phyloP scores from a whole-genome alignment of 805 yeast species.

The Pichia pseudocactophila region DNA sequence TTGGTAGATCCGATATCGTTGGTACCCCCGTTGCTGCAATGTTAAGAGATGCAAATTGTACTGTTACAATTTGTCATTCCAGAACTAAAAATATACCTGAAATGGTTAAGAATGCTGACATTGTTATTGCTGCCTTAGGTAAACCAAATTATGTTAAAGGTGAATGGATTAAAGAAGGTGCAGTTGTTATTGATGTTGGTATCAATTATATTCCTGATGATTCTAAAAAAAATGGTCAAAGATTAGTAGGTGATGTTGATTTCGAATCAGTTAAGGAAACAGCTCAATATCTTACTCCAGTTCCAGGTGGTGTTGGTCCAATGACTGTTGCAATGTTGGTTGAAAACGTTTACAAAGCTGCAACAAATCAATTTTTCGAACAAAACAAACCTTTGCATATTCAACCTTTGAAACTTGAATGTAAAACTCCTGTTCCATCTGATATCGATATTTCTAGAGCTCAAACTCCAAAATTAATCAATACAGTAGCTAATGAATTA shows the following conservation, averaged over 20 bases:
- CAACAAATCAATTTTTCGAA: slow-evolving; percentile 34
- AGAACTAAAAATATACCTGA: slow-evolving; percentile 42
- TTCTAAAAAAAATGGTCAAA: slow-evolving; percentile 57
- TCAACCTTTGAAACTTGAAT: slow-evolving; percentile 47
- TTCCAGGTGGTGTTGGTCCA: slow-evolving; percentile 90
- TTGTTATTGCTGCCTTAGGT: slow-evolving; percentile 74
- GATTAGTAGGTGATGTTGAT: slow-evolving; percentile 74
- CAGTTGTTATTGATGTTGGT: slow-evolving; percentile 75
- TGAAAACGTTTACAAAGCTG: slow-evolving; percentile 63
- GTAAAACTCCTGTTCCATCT: slow-evolving; percentile 66
- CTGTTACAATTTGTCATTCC: slow-evolving; percentile 70
- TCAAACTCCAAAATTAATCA: slow-evolving; percentile 63
- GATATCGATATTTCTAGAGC: slow-evolving; percentile 72
- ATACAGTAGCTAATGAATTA: slow-evolving; percentile 59
- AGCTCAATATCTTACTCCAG: slow-evolving; percentile 70
- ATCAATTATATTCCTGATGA: slow-evolving; percentile 66
- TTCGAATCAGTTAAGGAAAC: slow-evolving; percentile 44
- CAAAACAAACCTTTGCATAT: slow-evolving; percentile 29
- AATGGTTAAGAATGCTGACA: slow-evolving; percentile 54
- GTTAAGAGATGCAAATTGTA: slow-evolving; percentile 62
- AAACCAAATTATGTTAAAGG: slow-evolving; percentile 61
- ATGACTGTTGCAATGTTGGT: slow-evolving; percentile 83
- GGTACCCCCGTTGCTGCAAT: slow-evolving; percentile 73
- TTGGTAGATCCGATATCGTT: slow-evolving; percentile 81
- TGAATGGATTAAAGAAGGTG: slow-evolving; percentile 62